A percentile compares a stretch with the other conserved stretches of the same genome.
These are phyloP conservation scores for Phytopythium chamaehyphon DNA, from an alignment of 352 stramenopile genomes.

Conservation along the genomic window DNA sequence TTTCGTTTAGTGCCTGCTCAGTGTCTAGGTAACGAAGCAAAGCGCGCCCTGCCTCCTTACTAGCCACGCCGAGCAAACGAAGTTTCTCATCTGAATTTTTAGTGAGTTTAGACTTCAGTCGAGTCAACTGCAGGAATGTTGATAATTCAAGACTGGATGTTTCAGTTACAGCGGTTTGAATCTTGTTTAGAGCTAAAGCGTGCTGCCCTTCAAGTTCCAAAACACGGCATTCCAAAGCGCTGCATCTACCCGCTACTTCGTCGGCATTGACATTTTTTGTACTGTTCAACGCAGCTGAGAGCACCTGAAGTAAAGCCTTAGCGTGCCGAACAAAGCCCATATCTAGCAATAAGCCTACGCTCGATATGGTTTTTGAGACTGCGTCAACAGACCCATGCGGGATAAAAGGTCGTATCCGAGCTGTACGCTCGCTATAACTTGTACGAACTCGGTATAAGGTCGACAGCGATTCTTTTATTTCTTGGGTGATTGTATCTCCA, in stretches of 20 bases:
- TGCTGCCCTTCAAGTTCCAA: slow-evolving; percentile 34
- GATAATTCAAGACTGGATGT: slow-evolving; percentile 17
- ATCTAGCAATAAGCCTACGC: slow-evolving; percentile 28
- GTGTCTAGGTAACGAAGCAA: not conserved
- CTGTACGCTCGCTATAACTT: not conserved
- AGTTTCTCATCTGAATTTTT: slow-evolving; percentile 10
- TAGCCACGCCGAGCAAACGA: slow-evolving; percentile 11
- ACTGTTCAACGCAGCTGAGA: slow-evolving; percentile 12
- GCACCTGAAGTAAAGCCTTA: slow-evolving; percentile 46
- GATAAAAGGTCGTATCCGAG: not conserved
- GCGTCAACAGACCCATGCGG: not conserved
- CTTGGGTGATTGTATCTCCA: slow-evolving; percentile 33
- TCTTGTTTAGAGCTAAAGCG: slow-evolving; percentile 13
- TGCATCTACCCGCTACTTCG: slow-evolving; percentile 7
- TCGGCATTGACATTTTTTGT: not conserved
- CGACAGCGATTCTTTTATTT: slow-evolving; percentile 32
- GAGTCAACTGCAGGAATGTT: slow-evolving; percentile 29
- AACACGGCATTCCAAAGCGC: slow-evolving; percentile 23
- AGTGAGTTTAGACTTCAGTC: slow-evolving; percentile 20
- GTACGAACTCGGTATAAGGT: not conserved
- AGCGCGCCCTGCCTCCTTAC: slow-evolving; percentile 15
- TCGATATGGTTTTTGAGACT: slow-evolving; percentile 25
- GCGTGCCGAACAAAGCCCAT: slow-evolving; percentile 57
- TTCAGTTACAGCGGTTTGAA: slow-evolving; percentile 14
- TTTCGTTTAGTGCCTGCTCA: not conserved